Conservation (phyloP, 228 moss, liverwort and hornwort species). For the Sphagnum magellanicum region DNA sequence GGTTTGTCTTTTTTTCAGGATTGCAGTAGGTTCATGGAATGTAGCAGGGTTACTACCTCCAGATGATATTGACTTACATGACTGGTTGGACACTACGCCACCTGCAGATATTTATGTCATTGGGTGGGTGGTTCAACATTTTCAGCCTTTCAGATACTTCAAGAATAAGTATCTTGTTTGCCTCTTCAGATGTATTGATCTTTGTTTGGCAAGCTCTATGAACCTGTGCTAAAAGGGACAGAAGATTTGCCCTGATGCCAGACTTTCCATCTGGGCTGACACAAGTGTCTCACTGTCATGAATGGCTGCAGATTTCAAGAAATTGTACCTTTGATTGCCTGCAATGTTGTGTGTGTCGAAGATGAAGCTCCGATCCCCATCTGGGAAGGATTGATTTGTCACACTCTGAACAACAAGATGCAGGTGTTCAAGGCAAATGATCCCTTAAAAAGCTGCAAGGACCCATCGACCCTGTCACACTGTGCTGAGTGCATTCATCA, state of each 20-base stretch:
- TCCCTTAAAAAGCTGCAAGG: conserved; percentile 33
- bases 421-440: conserved; percentile 9
- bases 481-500: conserved; percentile 21
- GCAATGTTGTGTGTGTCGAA: conserved; percentile 84
- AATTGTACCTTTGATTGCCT: conserved; percentile 89
- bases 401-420: conserved; percentile 48
- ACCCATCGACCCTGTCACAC: conserved; percentile 33
- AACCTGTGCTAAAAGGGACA: no score
- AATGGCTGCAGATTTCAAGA: conserved; percentile 79
- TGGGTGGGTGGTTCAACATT: conserved; percentile 37
- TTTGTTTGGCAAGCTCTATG: no score
- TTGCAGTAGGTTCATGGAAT: conserved; percentile 90
- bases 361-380: conserved; percentile 69
- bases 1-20: conserved; percentile 19
- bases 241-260: no score
- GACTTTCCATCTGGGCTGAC: no score
- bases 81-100: conserved; percentile 65
- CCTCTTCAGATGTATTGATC: no score
- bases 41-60: conserved; percentile 85
- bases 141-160: no score
- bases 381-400: conserved; percentile 85
- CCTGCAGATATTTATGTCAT: conserved; percentile 85
- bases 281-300: background rate
- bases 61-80: conserved; percentile 57
- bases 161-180: no score